Evolutionary conservation across 768 basidiomycete species (phyloP).

Genomic region (Amyloporia xantha): DNA sequence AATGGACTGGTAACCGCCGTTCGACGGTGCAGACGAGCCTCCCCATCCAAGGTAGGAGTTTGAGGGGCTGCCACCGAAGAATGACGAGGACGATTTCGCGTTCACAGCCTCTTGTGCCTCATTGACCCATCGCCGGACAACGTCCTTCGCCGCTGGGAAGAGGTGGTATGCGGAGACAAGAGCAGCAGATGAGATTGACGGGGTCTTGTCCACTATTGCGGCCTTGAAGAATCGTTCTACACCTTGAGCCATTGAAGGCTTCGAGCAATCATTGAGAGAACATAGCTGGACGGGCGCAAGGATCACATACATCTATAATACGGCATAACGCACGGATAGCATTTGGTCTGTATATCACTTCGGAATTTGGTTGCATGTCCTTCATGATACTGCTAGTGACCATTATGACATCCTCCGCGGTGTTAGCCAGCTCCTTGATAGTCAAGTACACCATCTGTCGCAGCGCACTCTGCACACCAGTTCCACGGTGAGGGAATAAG

Average conservation of each 20-base stretch:
- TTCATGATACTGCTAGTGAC: conserved; percentile 99
- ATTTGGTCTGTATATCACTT: conserved; percentile 97
- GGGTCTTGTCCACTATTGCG: conserved; percentile 94
- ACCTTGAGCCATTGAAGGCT: conserved; percentile 99
- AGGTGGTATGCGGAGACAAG: conserved; percentile 97
- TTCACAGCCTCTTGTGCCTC: conserved; percentile 96
- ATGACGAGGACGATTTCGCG: conserved; percentile 69
- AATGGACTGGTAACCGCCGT: conserved; percentile 65
- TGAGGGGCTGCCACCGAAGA: conserved; percentile 47
- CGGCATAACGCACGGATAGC: conserved; percentile 93
- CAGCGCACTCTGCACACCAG: conserved; percentile 65
- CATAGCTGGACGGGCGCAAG: background rate
- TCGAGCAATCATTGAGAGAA: conserved; percentile 3
- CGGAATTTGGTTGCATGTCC: conserved; percentile 98
- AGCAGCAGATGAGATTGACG: conserved; percentile 92
- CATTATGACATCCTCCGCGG: conserved; percentile 99
- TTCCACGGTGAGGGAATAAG: background rate
- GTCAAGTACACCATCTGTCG: conserved; percentile 98
- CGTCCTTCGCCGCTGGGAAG: conserved; percentile 88
- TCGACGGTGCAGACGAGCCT: conserved; percentile 40
- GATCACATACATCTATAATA: conserved; percentile 85
- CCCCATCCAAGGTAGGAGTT: conserved; percentile 74
- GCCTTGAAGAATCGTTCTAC: conserved; percentile 99
- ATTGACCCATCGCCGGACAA: conserved; percentile 99
- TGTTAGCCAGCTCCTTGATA: conserved; percentile 93